Evolutionary conservation across 495 filamentous ascomycete genomes (phyloP).

Genomic region (Trichocladium antarcticum): DNA sequence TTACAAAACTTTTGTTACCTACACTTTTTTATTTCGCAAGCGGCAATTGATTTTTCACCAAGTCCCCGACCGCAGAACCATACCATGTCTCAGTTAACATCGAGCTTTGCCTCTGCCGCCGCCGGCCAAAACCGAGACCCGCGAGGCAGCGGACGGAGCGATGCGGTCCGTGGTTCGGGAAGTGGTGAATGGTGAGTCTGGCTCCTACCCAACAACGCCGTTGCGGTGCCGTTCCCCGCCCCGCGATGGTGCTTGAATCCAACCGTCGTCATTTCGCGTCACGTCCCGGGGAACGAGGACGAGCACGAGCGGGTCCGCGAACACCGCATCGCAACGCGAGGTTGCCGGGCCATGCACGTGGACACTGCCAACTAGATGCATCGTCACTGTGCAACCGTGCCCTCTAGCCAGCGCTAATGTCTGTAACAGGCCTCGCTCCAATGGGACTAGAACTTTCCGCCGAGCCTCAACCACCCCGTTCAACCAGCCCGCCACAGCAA

Average conservation of each 20-base stretch:
- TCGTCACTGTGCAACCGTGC: not conserved
- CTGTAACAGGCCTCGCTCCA: constrained; percentile 43
- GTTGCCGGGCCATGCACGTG: not conserved
- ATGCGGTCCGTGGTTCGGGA: constrained; percentile 21
- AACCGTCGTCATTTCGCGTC: no score
- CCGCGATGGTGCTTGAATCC: no score
- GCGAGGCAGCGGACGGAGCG: constrained; percentile 21
- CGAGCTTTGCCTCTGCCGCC: constrained; percentile 75
- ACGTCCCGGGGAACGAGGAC: no score
- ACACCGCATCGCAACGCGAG: not conserved
- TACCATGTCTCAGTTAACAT: constrained; percentile 64
- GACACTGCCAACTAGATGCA: not conserved
- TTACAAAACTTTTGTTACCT: not conserved
- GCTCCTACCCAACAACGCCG: no score
- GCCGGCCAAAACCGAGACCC: constrained; percentile 57
- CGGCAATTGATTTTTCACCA: constrained; percentile 10
- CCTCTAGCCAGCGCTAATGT: constrained; percentile 4
- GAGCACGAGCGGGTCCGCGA: no score
- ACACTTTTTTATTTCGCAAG: not conserved
- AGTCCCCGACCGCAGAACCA: not conserved
- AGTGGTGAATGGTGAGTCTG: constrained; percentile 30
- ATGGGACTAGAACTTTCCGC: constrained; percentile 81
- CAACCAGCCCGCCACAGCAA: constrained; percentile 23
- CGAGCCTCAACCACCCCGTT: constrained; percentile 55
- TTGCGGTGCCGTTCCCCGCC: no score